A percentile compares a stretch with the other conserved stretches of the same genome.
phyloP scores from a whole-genome alignment of 768 basidiomycete species.

The Hirschioporus abietinus region DNA sequence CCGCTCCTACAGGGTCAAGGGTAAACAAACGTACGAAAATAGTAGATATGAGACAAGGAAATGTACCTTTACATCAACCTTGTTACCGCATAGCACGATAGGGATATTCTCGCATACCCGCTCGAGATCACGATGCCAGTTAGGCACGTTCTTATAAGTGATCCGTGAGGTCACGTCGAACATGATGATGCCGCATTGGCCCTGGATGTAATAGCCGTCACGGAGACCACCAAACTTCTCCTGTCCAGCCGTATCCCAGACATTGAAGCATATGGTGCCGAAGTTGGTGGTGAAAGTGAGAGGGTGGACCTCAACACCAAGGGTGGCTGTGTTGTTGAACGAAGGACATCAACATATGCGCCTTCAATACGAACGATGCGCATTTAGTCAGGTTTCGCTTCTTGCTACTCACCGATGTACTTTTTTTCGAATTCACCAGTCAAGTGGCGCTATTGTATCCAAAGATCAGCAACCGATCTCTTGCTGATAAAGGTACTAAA shows the following conservation, averaged over 20 bases:
- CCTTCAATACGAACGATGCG: constrained; percentile 4
- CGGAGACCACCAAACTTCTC: constrained; percentile 99
- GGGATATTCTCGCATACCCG: constrained; percentile 99
- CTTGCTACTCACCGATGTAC: constrained; percentile 74
- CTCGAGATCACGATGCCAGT: constrained; percentile 99
- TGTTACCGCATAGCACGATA: constrained; percentile 99
- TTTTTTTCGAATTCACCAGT: constrained; percentile 99
- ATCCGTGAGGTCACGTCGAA: constrained; percentile 99
- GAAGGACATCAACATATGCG: constrained; percentile 11
- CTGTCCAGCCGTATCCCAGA: constrained; percentile 99
- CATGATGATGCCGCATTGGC: constrained; percentile 99
- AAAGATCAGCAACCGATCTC: constrained; percentile 57
- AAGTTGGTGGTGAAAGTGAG: constrained; percentile 96
- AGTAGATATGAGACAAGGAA: constrained; percentile 1
- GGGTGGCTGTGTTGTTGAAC: constrained; percentile 63
- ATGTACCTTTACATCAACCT: constrained; percentile 96
- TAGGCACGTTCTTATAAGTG: constrained; percentile 99
- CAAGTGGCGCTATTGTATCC: constrained; percentile 74
- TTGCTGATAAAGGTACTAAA: constrained; percentile 17
- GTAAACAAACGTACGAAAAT: constrained; percentile 8
- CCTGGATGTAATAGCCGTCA: constrained; percentile 95
- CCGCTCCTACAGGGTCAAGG: constrained; percentile 64
- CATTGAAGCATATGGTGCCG: constrained; percentile 98
- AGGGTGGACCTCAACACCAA: constrained; percentile 99
- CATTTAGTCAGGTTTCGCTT: not conserved